Base-by-base conservation (phyloP, 2,329 filamentous ascomycete genomes). In the Pseudogymnoascus sp. region DNA sequence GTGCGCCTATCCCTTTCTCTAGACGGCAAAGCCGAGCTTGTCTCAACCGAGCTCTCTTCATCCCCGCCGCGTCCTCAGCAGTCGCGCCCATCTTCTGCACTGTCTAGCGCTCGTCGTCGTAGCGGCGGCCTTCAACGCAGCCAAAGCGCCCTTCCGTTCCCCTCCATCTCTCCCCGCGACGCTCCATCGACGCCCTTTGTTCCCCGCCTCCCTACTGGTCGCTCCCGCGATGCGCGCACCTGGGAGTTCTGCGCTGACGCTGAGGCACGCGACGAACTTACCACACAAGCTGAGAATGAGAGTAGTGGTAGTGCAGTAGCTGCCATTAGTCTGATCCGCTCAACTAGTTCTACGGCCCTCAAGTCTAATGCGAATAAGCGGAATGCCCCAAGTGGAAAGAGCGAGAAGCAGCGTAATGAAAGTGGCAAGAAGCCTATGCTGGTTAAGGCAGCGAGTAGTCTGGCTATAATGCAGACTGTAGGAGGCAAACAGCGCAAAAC, bases 191-290 rank as follows among this genome's bases (percentile, higher is more conserved):
- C 40, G 12, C 64, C 69, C 10, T 64, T 67, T 21, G 81, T 83
- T 26, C 83, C 82, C 18, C 79, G 80, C 37, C 77, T 87, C 16
- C 77, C 78, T 36, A 86, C 87, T 63, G 90, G 90, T 63, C 84
- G 93, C 64, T 96, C 93, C 64, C 86, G 91, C 63, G 90, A 97
- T 74, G 90, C 92, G 16, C 86, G 92, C 61, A 90, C 89, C 5
- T 97, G 93, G 93, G 91, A 96, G 71, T 91, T 91, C 64, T 93
- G 90, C 77, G 93, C 91, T 70, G 91, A 96, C 72, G 86, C 87
- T 6, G 90, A 95, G 68, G 80, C 84, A 61, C 86, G 89, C 47
- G 90, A 91, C 71, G 89, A 91, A 68, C 78, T 96, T 63, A 92
- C 88, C 21, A 84, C 84, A n/a, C 88, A 91, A 68, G 89, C 90